A percentile compares a stretch with the other conserved stretches of the same genome.
These are phyloP conservation scores for Candida xiaguanensis DNA, from an alignment of 805 yeast species.

Conservation along the genomic window DNA sequence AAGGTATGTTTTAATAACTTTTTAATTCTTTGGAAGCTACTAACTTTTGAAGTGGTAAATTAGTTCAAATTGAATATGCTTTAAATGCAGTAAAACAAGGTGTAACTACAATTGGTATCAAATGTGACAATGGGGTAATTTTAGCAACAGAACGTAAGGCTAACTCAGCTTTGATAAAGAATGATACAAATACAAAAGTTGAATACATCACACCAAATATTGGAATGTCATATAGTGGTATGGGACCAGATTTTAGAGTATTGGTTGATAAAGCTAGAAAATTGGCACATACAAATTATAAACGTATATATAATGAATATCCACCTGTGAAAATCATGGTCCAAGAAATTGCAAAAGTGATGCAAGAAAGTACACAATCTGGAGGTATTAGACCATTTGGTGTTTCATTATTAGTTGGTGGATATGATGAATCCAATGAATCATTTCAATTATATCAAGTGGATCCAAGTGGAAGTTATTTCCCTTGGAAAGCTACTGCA, in stretches of 20 bases:
- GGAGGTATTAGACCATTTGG: constrained; percentile 99
- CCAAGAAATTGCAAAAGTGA: constrained; percentile 89
- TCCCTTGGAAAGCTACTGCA: constrained; percentile 99
- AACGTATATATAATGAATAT: constrained; percentile 90
- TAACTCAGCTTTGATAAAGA: constrained; percentile 69
- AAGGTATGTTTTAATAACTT: constrained; percentile 52
- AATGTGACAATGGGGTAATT: constrained; percentile 92
- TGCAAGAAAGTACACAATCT: constrained; percentile 98
- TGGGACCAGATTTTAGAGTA: constrained; percentile 98
- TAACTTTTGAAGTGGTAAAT: constrained; percentile 67
- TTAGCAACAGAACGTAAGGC: constrained; percentile 95
- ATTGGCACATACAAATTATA: constrained; percentile 87
- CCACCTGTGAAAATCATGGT: constrained; percentile 95
- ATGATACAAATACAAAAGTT: constrained; percentile 74
- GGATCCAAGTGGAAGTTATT: constrained; percentile 96
- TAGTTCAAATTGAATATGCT: constrained; percentile 97
- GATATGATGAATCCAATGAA: constrained; percentile 75
- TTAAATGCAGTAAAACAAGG: constrained; percentile 97
- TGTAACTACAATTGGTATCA: constrained; percentile 91
- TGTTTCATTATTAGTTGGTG: constrained; percentile 90
- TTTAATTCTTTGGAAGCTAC: constrained; percentile 8
- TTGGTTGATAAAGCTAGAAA: constrained; percentile 91
- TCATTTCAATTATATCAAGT: constrained; percentile 84
- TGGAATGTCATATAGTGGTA: constrained; percentile 95
- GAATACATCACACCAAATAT: constrained; percentile 88